Base-by-base conservation (phyloP, 169 alveolate genomes). In the Plasmodium ovale region DNA sequence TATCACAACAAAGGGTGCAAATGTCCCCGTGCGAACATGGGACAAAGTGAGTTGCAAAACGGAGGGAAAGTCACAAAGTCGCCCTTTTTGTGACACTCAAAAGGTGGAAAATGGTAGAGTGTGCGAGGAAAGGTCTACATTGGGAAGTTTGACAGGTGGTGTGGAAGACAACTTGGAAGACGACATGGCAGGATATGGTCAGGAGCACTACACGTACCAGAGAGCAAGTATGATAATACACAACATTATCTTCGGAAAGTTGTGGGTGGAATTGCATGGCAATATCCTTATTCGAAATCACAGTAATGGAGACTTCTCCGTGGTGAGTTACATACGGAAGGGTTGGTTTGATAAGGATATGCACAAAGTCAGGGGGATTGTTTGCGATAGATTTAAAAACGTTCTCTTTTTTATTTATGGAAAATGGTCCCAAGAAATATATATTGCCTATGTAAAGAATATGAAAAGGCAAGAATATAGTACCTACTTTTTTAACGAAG, bases 261-360 rank as follows among this genome's bases (percentile, higher is more conserved):
- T 96, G 35, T 96, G 98, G 98, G 92, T 96, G 3, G 98, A 96
- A 71, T 88, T 94, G 58, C 96, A 94, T 72, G 97, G 97, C 16
- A 94, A 94, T 72, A 77, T 93, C 1, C 74, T 94, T 56, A 82
- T 94, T 16, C 72, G 94, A 54, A 95, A 94, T 72, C 93, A 92
- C 27, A 95, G 95, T 47, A 91, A 88, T 16, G 97, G 97, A 14
- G 97, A 94, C 53, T 95, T 95, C 64, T 62, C 97, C 6, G 92
- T 95, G 1, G 92, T 95, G 35, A 94, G 93, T 29, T 95, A 94
- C 72, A 87, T 95, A 67, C 84, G 94, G 44, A 95, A 95, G 70
- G 97, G 97, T 56, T 95, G 97, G 97, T 94, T 94, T 72, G 95
- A 94, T 47, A 92, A 92, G 70, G 96, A 94, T 16, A 92, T 94